Conservation (phyloP, 2,329 filamentous ascomycete species). For the Ophiocordyceps australis region DNA sequence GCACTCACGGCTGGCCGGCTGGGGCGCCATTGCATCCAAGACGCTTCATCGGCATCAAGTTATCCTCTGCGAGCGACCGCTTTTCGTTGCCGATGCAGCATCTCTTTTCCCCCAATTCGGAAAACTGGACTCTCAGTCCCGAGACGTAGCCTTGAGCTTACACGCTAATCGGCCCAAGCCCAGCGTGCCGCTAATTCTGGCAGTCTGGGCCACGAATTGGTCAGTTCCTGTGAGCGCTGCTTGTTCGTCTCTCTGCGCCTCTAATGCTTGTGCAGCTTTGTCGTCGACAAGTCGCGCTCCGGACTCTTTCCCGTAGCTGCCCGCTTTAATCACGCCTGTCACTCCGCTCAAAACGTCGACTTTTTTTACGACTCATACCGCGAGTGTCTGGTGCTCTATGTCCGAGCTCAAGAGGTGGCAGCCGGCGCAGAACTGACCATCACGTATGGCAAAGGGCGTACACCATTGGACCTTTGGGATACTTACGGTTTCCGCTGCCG, state of each 20-base stretch:
- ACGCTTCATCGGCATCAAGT: conserved; percentile 17
- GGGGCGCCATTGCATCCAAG: conserved; percentile 25
- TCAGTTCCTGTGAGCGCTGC: conserved; percentile 15
- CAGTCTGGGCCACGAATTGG: conserved; percentile 27
- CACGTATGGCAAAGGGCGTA: conserved; percentile 20
- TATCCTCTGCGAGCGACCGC: conserved; percentile 25
- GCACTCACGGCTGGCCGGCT: conserved; percentile 21
- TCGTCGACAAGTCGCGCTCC: conserved; percentile 8
- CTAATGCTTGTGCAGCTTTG: conserved; percentile 8
- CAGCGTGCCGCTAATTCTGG: conserved; percentile 11
- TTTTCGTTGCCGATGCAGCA: conserved; percentile 14
- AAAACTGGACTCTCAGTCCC: conserved; percentile 11
- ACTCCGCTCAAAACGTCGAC: conserved; percentile 18
- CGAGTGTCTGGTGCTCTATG: conserved; percentile 20
- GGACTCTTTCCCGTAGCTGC: conserved; percentile 30
- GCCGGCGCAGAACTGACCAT: conserved; percentile 32
- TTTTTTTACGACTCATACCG: conserved; percentile 20
- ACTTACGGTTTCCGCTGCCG: conserved; percentile 34
- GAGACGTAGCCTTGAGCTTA: conserved; percentile 17
- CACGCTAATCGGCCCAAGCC: conserved; percentile 13
- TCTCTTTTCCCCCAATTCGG: conserved; percentile 17
- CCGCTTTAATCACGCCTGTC: conserved; percentile 41
- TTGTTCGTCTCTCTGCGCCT: not conserved
- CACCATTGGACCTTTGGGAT: conserved; percentile 17
- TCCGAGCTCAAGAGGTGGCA: conserved; percentile 13